Conservation (phyloP, 2,329 filamentous ascomycete species). For the Sporothrix globosa region DNA sequence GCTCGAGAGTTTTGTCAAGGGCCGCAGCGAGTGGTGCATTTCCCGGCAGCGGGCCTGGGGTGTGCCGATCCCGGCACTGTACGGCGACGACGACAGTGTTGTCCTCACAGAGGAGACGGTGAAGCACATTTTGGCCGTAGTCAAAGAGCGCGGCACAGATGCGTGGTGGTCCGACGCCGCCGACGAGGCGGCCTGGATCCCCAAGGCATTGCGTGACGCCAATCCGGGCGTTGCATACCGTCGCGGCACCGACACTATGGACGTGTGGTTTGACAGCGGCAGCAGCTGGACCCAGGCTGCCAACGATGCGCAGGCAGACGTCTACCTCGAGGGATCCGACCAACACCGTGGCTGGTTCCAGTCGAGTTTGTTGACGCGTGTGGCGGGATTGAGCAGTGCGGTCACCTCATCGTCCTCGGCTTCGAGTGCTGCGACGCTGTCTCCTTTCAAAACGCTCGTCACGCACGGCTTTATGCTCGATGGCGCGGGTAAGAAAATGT, state of each 20-base stretch:
- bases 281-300: slow-evolving; percentile 77
- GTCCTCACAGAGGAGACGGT: slow-evolving; percentile 80
- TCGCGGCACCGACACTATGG: slow-evolving; percentile 93
- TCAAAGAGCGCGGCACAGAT: slow-evolving; percentile 78
- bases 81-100: slow-evolving; percentile 73
- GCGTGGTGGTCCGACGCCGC: slow-evolving; percentile 88
- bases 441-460: slow-evolving; percentile 87
- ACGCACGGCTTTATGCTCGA: slow-evolving; percentile 97
- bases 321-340: slow-evolving; percentile 92
- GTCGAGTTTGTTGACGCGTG: slow-evolving; percentile 85
- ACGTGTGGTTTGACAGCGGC: slow-evolving; percentile 99
- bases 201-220: slow-evolving; percentile 58
- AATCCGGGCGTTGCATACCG: slow-evolving; percentile 58
- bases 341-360: slow-evolving; percentile 99
- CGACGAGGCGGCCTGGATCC: slow-evolving; percentile 78
- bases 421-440: slow-evolving; percentile 35
- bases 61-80: slow-evolving; percentile 91
- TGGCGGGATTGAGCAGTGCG: slow-evolving; percentile 61
- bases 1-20: slow-evolving; percentile 82
- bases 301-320: slow-evolving; percentile 63
- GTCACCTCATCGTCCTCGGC: not conserved
- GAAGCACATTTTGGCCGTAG: slow-evolving; percentile 78
- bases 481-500: slow-evolving; percentile 93
- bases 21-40: slow-evolving; percentile 95
- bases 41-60: slow-evolving; percentile 96